Evolutionary conservation across 2,329 filamentous ascomycete genomes (phyloP), one percentile per base, ranked within the genome.

Genomic region (Penicillium capsulatum): DNA sequence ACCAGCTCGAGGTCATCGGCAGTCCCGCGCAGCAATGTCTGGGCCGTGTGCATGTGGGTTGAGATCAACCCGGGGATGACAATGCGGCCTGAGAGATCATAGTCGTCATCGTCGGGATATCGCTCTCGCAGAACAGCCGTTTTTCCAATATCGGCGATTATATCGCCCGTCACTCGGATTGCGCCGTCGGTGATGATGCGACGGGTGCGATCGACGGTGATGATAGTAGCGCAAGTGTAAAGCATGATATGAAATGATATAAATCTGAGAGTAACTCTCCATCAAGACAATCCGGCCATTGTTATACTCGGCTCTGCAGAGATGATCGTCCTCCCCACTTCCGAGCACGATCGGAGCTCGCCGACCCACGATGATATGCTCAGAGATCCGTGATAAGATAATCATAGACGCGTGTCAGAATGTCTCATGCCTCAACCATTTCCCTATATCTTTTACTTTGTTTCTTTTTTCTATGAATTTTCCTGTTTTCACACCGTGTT

Each of bases 1-100:
- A 74, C 70, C 4, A 76, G 61, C 31, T 69, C 67, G 5, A 76
- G 55, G 42, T 75, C 70, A 45, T 76, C 73, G 0, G 71, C 73
- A 5, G 67, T 59, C 7, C 72, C 72, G 31, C 72, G 63, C 1
- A 76, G 61, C 3, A 76, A 60, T 2, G 58, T 58, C 4, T 76
- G 72, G 1, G 68, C 70, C 1, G 70, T 66, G 42, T 76, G 72
- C 40, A 71, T 69, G 45, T 76, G 73, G 2, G 71, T 73, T 17
- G 71, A 73, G 44, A 76, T 65, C 8, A 76, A 59, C 1, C 72
- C 72, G 0, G 72, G 73, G 32, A 74, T 68, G 33, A 75, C 55
- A 49, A 75, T 61, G 1, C 65, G 66, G 30, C 69, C 69, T 7
- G 56, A 51, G 6, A 73, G 59, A 17, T 68, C 55, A 10, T 48